Conservation (phyloP, 345 rosid genomes). For the Aegle marmelos region DNA sequence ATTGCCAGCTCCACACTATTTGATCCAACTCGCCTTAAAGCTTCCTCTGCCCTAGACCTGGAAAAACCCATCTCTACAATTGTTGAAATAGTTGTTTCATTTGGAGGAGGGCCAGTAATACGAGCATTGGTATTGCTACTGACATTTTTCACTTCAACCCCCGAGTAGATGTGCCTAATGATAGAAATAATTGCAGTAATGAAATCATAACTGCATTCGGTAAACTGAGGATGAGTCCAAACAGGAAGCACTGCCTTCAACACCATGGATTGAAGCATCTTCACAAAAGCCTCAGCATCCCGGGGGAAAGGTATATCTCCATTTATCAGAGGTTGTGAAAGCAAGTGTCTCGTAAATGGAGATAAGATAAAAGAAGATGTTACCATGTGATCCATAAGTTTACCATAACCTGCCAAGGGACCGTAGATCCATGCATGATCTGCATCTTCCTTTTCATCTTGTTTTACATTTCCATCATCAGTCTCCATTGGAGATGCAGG, state of each 20-base stretch:
- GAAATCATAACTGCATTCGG: slow-evolving; percentile 77
- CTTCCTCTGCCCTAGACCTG: slow-evolving; percentile 94
- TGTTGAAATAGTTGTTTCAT: slow-evolving; percentile 78
- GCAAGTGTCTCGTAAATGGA: slow-evolving; percentile 81
- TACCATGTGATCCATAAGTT: slow-evolving; percentile 91
- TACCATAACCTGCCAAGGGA: slow-evolving; percentile 87
- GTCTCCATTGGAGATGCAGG: slow-evolving; percentile 88
- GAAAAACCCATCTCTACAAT: slow-evolving; percentile 98
- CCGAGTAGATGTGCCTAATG: slow-evolving; percentile 82
- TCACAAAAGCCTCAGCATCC: slow-evolving; percentile 88
- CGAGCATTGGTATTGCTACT: slow-evolving; percentile 52
- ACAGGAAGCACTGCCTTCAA: slow-evolving; percentile 89
- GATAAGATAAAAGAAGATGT: slow-evolving; percentile 87
- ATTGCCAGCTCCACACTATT: slow-evolving; percentile 95
- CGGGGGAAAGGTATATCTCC: slow-evolving; percentile 67
- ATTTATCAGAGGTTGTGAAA: slow-evolving; percentile 67
- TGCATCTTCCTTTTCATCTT: slow-evolving; percentile 57
- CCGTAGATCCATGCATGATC: slow-evolving; percentile 90
- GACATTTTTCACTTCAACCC: slow-evolving; percentile 83
- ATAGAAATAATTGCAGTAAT: slow-evolving; percentile 75
- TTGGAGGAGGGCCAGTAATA: slow-evolving; percentile 81
- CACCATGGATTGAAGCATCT: slow-evolving; percentile 90
- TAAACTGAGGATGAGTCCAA: slow-evolving; percentile 82
- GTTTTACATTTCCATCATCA: slow-evolving; percentile 66
- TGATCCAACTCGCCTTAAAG: slow-evolving; percentile 88